A percentile compares a stretch with the other conserved stretches of the same genome.
These are phyloP conservation scores for Fusarium keratoplasticum DNA, from an alignment of 2,329 filamentous ascomycete genomes.

Conservation along the genomic window DNA sequence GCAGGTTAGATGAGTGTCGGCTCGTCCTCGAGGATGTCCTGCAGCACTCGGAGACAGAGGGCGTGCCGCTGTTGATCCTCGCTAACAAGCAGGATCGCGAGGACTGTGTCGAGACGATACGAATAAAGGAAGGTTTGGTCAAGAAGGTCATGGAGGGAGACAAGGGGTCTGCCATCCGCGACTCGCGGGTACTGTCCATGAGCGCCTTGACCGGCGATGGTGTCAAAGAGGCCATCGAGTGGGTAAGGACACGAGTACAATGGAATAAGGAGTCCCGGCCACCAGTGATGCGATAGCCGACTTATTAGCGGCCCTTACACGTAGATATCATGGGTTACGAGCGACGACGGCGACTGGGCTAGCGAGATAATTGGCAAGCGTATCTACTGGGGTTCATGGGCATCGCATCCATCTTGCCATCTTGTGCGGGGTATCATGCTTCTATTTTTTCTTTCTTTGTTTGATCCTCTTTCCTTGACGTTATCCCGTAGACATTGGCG, in stretches of 20 bases:
- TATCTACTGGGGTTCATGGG: slow-evolving; percentile 22
- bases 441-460: slow-evolving; percentile 38
- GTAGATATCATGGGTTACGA: slow-evolving; percentile 28
- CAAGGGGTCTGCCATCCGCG: slow-evolving; percentile 85
- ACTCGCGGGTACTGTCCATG: slow-evolving; percentile 90
- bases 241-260: slow-evolving; percentile 89
- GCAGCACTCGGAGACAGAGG: slow-evolving; percentile 86
- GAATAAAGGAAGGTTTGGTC: slow-evolving; percentile 96
- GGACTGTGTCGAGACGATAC: slow-evolving; percentile 96
- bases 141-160: slow-evolving; percentile 96
- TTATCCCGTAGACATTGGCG: slow-evolving; percentile 22
- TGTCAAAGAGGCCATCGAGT: slow-evolving; percentile 95
- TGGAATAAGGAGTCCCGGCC: slow-evolving; percentile 97
- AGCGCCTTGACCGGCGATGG: slow-evolving; percentile 90
- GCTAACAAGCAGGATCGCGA: slow-evolving; percentile 99
- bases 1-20: slow-evolving; percentile 87
- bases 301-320: background rate
- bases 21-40: slow-evolving; percentile 91
- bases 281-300: slow-evolving; percentile 85
- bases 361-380: slow-evolving; percentile 21
- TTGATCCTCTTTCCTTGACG: slow-evolving; percentile 24
- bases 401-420: slow-evolving; percentile 15
- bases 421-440: slow-evolving; percentile 46
- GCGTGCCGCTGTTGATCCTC: slow-evolving; percentile 90
- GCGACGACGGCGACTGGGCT: slow-evolving; percentile 24